phyloP scores from a whole-genome alignment of 768 basidiomycete genomes.

The Lactarius hatsudake region DNA sequence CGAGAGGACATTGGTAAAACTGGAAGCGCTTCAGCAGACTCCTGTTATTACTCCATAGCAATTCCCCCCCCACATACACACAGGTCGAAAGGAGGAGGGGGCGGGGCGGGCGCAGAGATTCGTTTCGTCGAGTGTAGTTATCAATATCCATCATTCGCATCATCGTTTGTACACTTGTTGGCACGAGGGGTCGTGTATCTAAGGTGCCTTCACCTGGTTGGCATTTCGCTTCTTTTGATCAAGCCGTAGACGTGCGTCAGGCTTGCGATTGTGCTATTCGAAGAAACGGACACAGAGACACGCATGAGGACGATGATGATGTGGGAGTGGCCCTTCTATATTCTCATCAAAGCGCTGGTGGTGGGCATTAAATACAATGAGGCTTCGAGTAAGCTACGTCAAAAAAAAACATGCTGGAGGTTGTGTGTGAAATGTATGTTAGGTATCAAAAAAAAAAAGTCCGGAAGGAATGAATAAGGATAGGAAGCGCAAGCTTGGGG shows the following conservation, averaged over 20 bases:
- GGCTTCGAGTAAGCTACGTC: conserved; percentile 1
- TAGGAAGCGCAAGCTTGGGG: conserved; percentile 14
- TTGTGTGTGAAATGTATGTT: conserved; percentile 1
- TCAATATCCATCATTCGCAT: conserved; percentile 8
- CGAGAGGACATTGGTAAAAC: conserved; percentile 67
- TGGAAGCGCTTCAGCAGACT: conserved; percentile 44
- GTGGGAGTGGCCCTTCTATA: neutral
- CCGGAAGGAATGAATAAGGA: conserved; percentile 13
- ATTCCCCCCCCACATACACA: neutral
- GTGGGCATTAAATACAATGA: conserved; percentile 13
- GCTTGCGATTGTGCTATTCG: neutral
- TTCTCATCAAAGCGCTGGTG: conserved; percentile 5
- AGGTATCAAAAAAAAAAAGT: conserved; percentile 9
- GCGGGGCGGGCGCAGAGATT: neutral
- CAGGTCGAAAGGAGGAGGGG: neutral
- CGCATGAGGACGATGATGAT: neutral
- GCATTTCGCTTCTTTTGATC: conserved; percentile 1
- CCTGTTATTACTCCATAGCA: conserved; percentile 10
- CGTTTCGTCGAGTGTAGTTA: conserved; percentile 14
- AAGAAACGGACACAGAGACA: neutral
- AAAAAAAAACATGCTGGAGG: conserved; percentile 6
- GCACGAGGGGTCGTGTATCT: conserved; percentile 2
- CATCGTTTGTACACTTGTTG: neutral
- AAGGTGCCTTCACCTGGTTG: conserved; percentile 7
- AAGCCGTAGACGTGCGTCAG: neutral